A percentile compares a stretch with the other conserved stretches of the same genome.
Conservation (phyloP, 202 grass and related monocot genomes). For the Saccharum hybrid region DNA sequence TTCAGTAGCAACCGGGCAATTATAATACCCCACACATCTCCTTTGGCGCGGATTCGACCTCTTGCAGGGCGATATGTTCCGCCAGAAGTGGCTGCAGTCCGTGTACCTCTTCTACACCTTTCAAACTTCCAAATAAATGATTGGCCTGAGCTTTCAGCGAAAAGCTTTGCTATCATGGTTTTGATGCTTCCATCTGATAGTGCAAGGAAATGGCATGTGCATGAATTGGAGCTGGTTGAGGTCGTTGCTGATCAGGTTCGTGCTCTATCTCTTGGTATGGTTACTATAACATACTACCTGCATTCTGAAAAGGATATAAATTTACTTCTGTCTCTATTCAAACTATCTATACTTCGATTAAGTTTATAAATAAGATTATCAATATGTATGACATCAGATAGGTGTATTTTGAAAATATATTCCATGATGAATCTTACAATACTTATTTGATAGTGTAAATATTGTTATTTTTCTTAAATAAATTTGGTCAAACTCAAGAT, state of each 20-base stretch:
- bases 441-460: not conserved
- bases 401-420: not conserved
- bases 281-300: constrained; percentile 16
- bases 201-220: constrained; percentile 88
- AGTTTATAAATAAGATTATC: not conserved
- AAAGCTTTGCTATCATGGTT: constrained; percentile 96
- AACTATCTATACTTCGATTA: not conserved
- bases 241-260: constrained; percentile 99
- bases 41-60: constrained; percentile 78
- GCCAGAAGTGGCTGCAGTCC: constrained; percentile 89
- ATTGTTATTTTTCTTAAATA: not conserved
- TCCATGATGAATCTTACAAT: not conserved
- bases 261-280: constrained; percentile 29
- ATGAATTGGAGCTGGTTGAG: constrained; percentile 96
- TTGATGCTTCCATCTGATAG: constrained; percentile 92
- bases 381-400: not conserved
- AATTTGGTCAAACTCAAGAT: not conserved
- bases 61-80: constrained; percentile 78
- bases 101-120: constrained; percentile 87
- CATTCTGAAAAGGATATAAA: not conserved
- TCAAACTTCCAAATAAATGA: constrained; percentile 99
- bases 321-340: not conserved
- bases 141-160: constrained; percentile 90
- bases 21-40: constrained; percentile 88
- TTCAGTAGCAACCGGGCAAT: constrained; percentile 88